These are phyloP conservation scores for Meredithiella fracta DNA, from an alignment of 2,329 filamentous ascomycete genomes.

Conservation along the genomic window DNA sequence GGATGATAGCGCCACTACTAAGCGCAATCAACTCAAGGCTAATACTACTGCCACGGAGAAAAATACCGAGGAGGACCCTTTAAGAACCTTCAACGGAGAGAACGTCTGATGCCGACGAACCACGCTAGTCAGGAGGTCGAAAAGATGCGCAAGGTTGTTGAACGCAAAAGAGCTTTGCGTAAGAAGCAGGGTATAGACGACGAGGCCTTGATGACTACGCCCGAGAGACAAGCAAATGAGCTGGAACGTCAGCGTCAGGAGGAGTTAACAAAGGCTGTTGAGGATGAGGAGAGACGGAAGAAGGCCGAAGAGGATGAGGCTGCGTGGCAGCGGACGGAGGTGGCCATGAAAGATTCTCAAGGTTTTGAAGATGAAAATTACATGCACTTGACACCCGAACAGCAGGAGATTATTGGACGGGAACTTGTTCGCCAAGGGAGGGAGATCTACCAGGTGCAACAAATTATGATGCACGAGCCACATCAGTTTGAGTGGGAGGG, in stretches of 20 bases:
- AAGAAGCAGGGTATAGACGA: neutral
- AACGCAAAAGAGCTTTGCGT: neutral
- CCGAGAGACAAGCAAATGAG: neutral
- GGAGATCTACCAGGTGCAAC: neutral
- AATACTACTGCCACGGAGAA: neutral
- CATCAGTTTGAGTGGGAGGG: constrained; percentile 4
- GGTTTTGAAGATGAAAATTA: neutral
- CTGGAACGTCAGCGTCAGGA: neutral
- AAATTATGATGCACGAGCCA: neutral
- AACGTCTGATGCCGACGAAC: constrained; percentile 8
- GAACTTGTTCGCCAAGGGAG: neutral
- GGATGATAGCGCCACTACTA: constrained; percentile 10
- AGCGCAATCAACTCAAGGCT: constrained; percentile 4
- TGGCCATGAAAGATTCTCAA: neutral
- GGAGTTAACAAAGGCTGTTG: neutral
- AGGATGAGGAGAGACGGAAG: neutral
- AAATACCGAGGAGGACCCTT: neutral
- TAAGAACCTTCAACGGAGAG: neutral
- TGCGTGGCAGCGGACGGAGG: too few species aligned
- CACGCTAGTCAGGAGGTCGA: neutral
- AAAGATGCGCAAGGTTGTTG: neutral
- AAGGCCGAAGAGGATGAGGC: neutral
- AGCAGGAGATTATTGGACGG: neutral
- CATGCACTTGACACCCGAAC: neutral
- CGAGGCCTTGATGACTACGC: neutral